Evolutionary conservation across 805 yeast genomes (phyloP).

Genomic region (Tanozyma kutaoensis): DNA sequence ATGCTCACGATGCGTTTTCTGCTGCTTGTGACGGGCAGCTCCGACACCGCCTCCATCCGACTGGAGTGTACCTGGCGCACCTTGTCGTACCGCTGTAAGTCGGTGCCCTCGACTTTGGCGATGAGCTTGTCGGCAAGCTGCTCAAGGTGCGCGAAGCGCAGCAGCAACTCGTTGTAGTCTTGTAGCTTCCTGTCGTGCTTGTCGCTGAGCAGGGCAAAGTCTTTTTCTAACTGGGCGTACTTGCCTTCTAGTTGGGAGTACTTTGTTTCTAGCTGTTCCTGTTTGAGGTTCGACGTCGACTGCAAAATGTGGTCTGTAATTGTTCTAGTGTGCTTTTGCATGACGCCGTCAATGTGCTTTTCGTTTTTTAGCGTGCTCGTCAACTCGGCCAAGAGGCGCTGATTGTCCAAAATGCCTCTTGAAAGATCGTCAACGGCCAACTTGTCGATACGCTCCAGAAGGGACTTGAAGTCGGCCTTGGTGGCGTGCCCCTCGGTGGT

Average conservation of each 20-base stretch:
- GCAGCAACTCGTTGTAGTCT: slow-evolving; percentile 10
- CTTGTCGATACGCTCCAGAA: slow-evolving; percentile 8
- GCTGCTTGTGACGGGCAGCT: not conserved
- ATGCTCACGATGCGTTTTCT: not conserved
- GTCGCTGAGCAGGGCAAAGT: slow-evolving; percentile 9
- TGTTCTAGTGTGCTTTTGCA: not conserved
- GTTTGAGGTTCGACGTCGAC: slow-evolving; percentile 1
- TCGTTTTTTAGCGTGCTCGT: no score
- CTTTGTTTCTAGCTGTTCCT: not conserved
- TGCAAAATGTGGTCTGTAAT: not conserved
- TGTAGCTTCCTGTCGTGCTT: slow-evolving; percentile 12
- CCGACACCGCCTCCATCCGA: slow-evolving; percentile 6
- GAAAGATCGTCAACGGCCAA: slow-evolving; percentile 7
- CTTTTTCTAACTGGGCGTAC: slow-evolving; percentile 4
- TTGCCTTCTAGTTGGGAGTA: slow-evolving; percentile 1
- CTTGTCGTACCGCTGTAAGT: slow-evolving; percentile 3
- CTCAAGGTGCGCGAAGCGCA: slow-evolving; percentile 9
- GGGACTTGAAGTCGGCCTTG: slow-evolving; percentile 13
- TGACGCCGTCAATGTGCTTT: no score
- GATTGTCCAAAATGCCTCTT: not conserved
- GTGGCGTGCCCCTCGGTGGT: slow-evolving; percentile 22
- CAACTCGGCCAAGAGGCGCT: no score
- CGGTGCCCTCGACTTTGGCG: slow-evolving; percentile 1
- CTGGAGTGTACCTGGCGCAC: slow-evolving; percentile 12
- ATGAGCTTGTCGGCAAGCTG: slow-evolving; percentile 5